These are phyloP conservation scores for Podaxis mareebaensis DNA, from an alignment of 768 basidiomycete species.

Conservation along the genomic window DNA sequence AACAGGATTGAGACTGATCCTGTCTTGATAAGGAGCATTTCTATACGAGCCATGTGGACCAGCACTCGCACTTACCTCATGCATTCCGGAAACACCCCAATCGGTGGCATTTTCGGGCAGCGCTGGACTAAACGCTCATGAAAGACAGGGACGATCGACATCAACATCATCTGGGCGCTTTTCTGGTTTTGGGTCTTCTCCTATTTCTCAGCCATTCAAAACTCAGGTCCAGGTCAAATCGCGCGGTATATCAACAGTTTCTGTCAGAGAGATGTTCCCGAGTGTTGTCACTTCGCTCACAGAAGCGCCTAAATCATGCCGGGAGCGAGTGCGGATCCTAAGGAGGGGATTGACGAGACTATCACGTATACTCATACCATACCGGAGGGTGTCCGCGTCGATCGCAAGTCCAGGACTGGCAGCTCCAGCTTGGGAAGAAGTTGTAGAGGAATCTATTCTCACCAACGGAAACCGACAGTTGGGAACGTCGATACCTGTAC, in stretches of 20 bases:
- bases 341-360: conserved; percentile 1
- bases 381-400: background rate
- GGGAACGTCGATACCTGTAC: background rate
- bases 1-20: background rate
- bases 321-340: background rate
- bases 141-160: background rate
- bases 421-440: background rate
- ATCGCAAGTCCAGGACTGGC: background rate
- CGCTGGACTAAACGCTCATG: background rate
- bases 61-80: conserved; percentile 32
- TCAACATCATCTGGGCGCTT: background rate
- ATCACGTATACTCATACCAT: background rate
- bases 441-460: background rate
- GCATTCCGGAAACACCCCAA: conserved; percentile 31
- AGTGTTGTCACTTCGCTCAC: background rate
- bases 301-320: background rate
- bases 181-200: background rate
- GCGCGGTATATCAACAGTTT: background rate
- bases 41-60: conserved; percentile 21
- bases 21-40: background rate
- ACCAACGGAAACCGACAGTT: background rate
- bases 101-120: conserved; percentile 18
- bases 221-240: background rate
- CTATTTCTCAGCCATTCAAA: background rate
- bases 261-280: background rate